Evolutionary conservation across 2,329 filamentous ascomycete genomes (phyloP).

Genomic region (Epichloe uncinata): DNA sequence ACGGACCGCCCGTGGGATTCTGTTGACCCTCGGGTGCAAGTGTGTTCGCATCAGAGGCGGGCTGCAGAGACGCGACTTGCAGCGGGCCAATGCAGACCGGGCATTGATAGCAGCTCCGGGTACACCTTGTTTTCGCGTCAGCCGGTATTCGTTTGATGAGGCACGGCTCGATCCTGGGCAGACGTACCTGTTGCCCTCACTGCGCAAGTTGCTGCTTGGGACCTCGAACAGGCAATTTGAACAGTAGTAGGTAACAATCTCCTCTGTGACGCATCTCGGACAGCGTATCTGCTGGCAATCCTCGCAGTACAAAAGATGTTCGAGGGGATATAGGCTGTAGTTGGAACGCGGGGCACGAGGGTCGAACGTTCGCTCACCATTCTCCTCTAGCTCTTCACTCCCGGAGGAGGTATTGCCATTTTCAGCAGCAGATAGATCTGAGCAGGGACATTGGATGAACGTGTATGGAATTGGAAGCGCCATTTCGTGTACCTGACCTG

Average conservation of each 20-base stretch:
- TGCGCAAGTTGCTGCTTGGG: slow-evolving; percentile 80
- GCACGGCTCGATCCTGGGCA: not conserved
- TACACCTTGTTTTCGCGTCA: slow-evolving; percentile 47
- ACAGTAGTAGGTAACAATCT: slow-evolving; percentile 91
- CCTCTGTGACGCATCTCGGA: slow-evolving; percentile 79
- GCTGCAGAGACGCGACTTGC: slow-evolving; percentile 57
- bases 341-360: slow-evolving; percentile 73
- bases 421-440: slow-evolving; percentile 28
- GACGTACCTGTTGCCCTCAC: slow-evolving; percentile 74
- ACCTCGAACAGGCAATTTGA: slow-evolving; percentile 94
- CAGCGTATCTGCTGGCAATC: slow-evolving; percentile 96
- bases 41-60: slow-evolving; percentile 31
- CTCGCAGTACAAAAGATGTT: slow-evolving; percentile 91
- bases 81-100: slow-evolving; percentile 77
- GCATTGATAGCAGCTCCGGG: slow-evolving; percentile 90
- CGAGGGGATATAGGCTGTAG: slow-evolving; percentile 84
- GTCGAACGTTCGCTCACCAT: slow-evolving; percentile 73
- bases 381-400: slow-evolving; percentile 34
- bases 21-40: slow-evolving; percentile 26
- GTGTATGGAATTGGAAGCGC: slow-evolving; percentile 45
- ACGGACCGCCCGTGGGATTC: slow-evolving; percentile 37
- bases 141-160: not conserved
- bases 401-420: slow-evolving; percentile 17
- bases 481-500: slow-evolving; percentile 22
- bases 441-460: slow-evolving; percentile 55